Base-by-base conservation (phyloP, 2,329 filamentous ascomycete genomes). In the Pleoardoris graminearum region DNA sequence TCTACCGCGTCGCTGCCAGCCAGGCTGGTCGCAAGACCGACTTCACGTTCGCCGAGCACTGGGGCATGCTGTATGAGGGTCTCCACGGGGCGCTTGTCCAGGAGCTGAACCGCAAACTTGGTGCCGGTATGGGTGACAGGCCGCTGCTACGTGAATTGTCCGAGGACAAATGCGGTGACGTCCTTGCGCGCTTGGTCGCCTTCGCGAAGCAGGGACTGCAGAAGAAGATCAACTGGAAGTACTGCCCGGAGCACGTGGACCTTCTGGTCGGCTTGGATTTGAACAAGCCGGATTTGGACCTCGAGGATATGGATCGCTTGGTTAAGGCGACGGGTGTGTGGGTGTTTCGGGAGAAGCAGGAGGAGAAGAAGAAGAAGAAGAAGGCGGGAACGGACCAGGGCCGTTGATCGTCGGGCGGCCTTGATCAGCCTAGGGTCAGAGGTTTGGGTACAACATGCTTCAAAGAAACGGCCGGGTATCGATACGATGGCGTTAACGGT, bases 201-300 rank as follows among this genome's bases (percentile, higher is more conserved):
- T 54, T 54, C 19, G n/a, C 51, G 33, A 36, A 50, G 46, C 36
- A 6, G 16, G 41, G 46, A 7, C 22, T 54, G 41, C 51, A 54
- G 41, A 1, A 7, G 25, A 8, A 12, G 16, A 54, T 50, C 19
- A 29, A 54, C 17, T 54, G 47, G 51, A 19, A n/a, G 33, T 37
- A 7, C n/a, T 50, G 46, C 16, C 1, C 7, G 8, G 33, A 50
- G 39, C 51, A 54, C 30, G 1, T 50, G 1, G 17, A 42, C 1
- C 25, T 54, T 6, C 4, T 54, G 16, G 3, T 10, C 2, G 7
- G 7, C 5, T 3, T 54, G 19, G 21, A 50, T n/a, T 19, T 42
- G 11, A 3, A 8, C 19, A 36, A 36, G 11, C 12, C 14, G 0
- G 27, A 54, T 4, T 33, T 50, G 7, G 47, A 23, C 3, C 16